Evolutionary conservation across 2,329 filamentous ascomycete genomes (phyloP).

Genomic region (Aspergillus tubingensis): DNA sequence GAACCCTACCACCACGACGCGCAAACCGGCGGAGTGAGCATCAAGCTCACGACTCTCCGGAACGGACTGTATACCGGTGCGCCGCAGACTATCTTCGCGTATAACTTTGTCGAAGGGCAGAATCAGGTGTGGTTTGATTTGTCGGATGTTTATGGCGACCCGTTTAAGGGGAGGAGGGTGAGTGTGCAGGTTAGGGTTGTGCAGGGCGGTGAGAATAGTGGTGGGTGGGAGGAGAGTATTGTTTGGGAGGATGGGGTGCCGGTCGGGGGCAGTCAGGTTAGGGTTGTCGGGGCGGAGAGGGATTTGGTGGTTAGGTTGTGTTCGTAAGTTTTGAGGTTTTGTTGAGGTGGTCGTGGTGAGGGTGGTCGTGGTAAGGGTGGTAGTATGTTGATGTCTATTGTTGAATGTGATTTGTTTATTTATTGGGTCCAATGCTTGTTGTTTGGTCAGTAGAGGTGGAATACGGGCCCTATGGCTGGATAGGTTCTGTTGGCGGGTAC

Average conservation of each 20-base stretch:
- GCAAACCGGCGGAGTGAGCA: constrained; percentile 42
- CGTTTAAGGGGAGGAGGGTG: constrained; percentile 37
- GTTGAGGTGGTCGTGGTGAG: neutral
- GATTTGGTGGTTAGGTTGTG: constrained; percentile 33
- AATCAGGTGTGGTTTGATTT: constrained; percentile 45
- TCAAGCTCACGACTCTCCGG: constrained; percentile 42
- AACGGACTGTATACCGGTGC: constrained; percentile 38
- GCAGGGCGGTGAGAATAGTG: neutral
- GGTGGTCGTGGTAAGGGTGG: neutral
- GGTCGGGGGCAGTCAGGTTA: constrained; percentile 34
- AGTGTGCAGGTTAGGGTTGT: constrained; percentile 13
- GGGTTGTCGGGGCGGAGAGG: constrained; percentile 20
- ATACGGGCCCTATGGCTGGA: neutral
- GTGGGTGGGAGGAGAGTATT: constrained; percentile 24
- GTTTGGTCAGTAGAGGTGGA: neutral
- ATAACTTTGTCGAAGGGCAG: constrained; percentile 33
- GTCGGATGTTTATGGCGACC: constrained; percentile 48
- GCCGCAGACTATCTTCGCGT: constrained; percentile 46
- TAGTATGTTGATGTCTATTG: too few relatives aligned
- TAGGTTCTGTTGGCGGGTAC: neutral
- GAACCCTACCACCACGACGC: constrained; percentile 40
- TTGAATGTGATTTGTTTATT: too few relatives aligned
- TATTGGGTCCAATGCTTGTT: too few relatives aligned
- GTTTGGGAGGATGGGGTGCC: constrained; percentile 37
- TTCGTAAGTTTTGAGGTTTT: neutral